A percentile compares a stretch with the other conserved stretches of the same genome.
phyloP scores from a whole-genome alignment of 2,329 filamentous ascomycete genomes.

The Knufia petricola region DNA sequence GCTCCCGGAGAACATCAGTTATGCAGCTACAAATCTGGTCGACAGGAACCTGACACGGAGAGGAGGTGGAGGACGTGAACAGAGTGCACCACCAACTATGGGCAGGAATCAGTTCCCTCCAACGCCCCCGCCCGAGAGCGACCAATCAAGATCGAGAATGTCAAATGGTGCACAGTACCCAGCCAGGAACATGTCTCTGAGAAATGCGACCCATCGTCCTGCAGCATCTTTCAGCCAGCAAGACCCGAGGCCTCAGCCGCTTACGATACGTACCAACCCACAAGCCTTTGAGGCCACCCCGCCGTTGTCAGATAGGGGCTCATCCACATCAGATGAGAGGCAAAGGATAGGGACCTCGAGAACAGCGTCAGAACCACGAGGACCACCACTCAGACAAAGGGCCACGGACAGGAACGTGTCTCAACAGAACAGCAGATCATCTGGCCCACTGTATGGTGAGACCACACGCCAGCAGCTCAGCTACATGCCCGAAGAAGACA shows the following conservation, averaged over 20 bases:
- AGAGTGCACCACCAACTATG: constrained; percentile 66
- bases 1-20: constrained; percentile 75
- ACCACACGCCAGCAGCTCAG: constrained; percentile 23
- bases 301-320: constrained; percentile 12
- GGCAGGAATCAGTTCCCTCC: constrained; percentile 82
- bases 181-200: constrained; percentile 22
- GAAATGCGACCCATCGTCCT: background rate
- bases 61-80: constrained; percentile 48
- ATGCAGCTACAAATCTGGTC: constrained; percentile 84
- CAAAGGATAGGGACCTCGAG: constrained; percentile 39
- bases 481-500: constrained; percentile 29
- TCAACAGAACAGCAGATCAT: constrained; percentile 14
- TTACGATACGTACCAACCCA: background rate
- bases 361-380: constrained; percentile 44
- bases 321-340: constrained; percentile 26
- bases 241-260: background rate
- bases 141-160: constrained; percentile 40
- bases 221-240: constrained; percentile 3
- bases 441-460: constrained; percentile 27
- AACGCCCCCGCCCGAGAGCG: constrained; percentile 91
- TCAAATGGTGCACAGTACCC: constrained; percentile 23
- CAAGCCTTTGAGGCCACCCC: constrained; percentile 2
- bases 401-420: constrained; percentile 2
- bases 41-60: constrained; percentile 73
- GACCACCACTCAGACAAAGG: constrained; percentile 27